These are phyloP conservation scores for Penicillium decumbens DNA, from an alignment of 2,329 filamentous ascomycete genomes.

Conservation along the genomic window DNA sequence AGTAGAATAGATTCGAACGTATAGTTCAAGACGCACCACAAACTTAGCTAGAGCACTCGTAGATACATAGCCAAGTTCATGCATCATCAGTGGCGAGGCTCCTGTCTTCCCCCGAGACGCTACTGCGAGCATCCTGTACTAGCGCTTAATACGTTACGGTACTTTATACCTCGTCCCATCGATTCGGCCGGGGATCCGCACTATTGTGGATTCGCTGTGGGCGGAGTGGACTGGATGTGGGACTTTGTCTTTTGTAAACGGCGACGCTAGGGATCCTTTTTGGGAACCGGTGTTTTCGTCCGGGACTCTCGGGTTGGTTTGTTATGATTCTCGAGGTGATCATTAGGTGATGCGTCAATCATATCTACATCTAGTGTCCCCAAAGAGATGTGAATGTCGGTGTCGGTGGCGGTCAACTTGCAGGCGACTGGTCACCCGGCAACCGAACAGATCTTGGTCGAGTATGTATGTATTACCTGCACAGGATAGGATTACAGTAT, in stretches of 20 bases:
- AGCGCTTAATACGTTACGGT: conserved; percentile 12
- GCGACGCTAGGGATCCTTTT: conserved; percentile 23
- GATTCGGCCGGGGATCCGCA: conserved; percentile 9
- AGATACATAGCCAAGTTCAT: conserved; percentile 2
- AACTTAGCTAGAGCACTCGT: neutral
- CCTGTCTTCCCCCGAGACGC: conserved; percentile 17
- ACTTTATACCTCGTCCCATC: neutral
- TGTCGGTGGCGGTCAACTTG: conserved; percentile 14
- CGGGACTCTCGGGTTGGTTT: conserved; percentile 14
- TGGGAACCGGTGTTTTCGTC: conserved; percentile 21
- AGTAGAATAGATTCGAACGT: neutral
- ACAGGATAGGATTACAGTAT: neutral
- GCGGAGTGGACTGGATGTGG: neutral
- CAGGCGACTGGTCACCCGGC: conserved; percentile 20
- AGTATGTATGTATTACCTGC: neutral
- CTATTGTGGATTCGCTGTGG: neutral
- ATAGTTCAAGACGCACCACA: neutral
- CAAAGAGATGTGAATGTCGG: neutral
- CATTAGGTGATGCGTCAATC: neutral
- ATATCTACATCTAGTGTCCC: neutral
- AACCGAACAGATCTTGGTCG: conserved; percentile 22
- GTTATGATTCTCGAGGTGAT: neutral
- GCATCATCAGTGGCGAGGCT: conserved; percentile 19
- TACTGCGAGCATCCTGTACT: conserved; percentile 21
- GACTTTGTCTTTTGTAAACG: conserved; percentile 14